Conservation (phyloP, 208 protist genomes). For the Wallacemonas sp. region DNA sequence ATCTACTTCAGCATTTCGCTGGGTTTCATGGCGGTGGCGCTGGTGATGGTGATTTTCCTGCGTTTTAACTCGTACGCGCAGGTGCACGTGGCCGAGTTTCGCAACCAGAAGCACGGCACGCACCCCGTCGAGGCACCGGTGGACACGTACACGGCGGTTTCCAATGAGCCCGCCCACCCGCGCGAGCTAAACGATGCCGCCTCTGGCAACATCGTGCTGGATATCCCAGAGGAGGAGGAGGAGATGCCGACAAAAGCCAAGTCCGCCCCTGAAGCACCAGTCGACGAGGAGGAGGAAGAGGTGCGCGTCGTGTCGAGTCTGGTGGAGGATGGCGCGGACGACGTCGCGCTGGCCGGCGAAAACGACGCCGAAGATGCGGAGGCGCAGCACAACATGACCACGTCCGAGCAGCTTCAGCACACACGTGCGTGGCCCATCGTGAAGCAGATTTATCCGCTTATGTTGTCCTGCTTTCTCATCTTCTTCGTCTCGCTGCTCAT, state of each 20-base stretch:
- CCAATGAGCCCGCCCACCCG: not conserved
- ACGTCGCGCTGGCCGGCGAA: constrained; percentile 4
- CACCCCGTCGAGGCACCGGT: constrained; percentile 7
- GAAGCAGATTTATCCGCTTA: constrained; percentile 61
- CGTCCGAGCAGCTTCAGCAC: constrained; percentile 47
- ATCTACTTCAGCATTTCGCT: constrained; percentile 82
- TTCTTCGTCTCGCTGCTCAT: constrained; percentile 81
- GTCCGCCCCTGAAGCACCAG: constrained; percentile 4
- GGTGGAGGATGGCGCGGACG: not conserved
- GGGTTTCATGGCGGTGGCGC: constrained; percentile 48
- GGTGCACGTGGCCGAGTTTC: constrained; percentile 70
- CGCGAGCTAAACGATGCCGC: constrained; percentile 5
- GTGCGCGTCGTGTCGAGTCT: constrained; percentile 13
- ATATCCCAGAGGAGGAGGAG: constrained; percentile 10
- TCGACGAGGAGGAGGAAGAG: constrained; percentile 24
- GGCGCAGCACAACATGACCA: constrained; percentile 51
- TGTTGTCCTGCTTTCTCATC: constrained; percentile 60
- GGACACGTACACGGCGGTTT: constrained; percentile 7
- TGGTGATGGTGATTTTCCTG: constrained; percentile 54
- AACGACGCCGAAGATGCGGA: constrained; percentile 13
- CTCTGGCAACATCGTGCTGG: constrained; percentile 21
- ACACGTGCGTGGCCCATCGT: constrained; percentile 49
- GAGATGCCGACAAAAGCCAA: constrained; percentile 21
- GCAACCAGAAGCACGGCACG: constrained; percentile 20
- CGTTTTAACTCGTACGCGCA: constrained; percentile 67